Conservation (phyloP, 257 asterid species). For the Solanum chaucha region DNA sequence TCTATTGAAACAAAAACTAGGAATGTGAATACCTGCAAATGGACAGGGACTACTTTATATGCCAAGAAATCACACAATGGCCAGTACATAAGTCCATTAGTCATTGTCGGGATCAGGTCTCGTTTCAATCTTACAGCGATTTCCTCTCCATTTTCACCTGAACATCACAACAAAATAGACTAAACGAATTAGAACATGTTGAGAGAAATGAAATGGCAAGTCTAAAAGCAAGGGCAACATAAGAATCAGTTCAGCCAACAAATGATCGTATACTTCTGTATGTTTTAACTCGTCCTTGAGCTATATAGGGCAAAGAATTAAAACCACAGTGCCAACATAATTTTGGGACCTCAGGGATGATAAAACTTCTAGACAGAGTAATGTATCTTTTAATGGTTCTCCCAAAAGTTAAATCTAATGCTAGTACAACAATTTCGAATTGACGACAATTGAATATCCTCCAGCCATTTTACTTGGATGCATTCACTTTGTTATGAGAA, state of each 20-base stretch:
- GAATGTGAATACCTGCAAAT: slow-evolving; percentile 48
- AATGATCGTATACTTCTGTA: background rate
- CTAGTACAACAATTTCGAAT: background rate
- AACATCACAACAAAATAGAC: background rate
- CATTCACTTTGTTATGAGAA: background rate
- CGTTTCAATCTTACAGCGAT: slow-evolving; percentile 65
- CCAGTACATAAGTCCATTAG: slow-evolving; percentile 72
- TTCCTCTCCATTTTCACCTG: slow-evolving; percentile 59
- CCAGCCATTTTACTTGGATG: background rate
- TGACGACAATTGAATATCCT: background rate
- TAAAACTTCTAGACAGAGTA: background rate
- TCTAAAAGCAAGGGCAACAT: background rate
- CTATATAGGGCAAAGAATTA: too few species aligned
- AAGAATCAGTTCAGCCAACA: background rate
- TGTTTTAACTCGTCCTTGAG: too few species aligned
- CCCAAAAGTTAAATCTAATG: background rate
- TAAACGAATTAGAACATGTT: background rate
- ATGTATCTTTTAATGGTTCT: background rate
- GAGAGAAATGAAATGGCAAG: background rate
- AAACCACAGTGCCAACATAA: background rate
- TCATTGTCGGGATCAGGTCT: slow-evolving; percentile 73
- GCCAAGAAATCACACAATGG: slow-evolving; percentile 84
- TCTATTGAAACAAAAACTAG: background rate
- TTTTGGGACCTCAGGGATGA: background rate
- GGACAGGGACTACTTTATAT: slow-evolving; percentile 69